Percentiles rank a stretch among this genome's conserved stretches.
Evolutionary conservation across 345 rosid genomes (phyloP).

Genomic region (Populus nigra): DNA sequence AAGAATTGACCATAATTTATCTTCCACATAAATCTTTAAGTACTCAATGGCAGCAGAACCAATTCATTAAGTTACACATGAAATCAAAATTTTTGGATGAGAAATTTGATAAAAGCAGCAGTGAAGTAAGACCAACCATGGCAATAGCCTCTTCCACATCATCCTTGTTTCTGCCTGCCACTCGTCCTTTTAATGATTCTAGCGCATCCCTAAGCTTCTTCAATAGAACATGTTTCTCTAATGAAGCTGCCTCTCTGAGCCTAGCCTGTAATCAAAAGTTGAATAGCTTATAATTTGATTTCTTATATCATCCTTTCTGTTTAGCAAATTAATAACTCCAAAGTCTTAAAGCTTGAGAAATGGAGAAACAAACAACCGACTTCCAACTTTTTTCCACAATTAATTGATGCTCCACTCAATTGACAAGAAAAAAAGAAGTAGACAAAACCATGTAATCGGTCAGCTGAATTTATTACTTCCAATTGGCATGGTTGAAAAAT

Average conservation of each 20-base stretch:
- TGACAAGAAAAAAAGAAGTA: neutral
- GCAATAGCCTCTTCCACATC: conserved; percentile 92
- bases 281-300: conserved; percentile 9
- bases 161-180: conserved; percentile 90
- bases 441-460: neutral
- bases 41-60: neutral
- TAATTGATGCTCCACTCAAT: conserved; percentile 1
- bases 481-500: neutral
- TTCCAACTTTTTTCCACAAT: conserved; percentile 1
- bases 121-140: conserved; percentile 55
- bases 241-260: conserved; percentile 82
- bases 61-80: neutral
- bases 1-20: conserved; percentile 26
- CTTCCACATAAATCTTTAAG: neutral
- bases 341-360: conserved; percentile 8
- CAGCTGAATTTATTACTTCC: neutral
- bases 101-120: conserved; percentile 1
- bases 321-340: conserved; percentile 6
- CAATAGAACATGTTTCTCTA: conserved; percentile 95
- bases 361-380: neutral
- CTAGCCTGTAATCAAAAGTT: conserved; percentile 62
- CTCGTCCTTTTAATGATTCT: conserved; percentile 85
- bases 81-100: neutral
- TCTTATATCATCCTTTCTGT: neutral
- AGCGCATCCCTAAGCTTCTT: conserved; percentile 96